Conservation (phyloP, 352 stramenopile genomes). For the Globisporangium paroecandrum region DNA sequence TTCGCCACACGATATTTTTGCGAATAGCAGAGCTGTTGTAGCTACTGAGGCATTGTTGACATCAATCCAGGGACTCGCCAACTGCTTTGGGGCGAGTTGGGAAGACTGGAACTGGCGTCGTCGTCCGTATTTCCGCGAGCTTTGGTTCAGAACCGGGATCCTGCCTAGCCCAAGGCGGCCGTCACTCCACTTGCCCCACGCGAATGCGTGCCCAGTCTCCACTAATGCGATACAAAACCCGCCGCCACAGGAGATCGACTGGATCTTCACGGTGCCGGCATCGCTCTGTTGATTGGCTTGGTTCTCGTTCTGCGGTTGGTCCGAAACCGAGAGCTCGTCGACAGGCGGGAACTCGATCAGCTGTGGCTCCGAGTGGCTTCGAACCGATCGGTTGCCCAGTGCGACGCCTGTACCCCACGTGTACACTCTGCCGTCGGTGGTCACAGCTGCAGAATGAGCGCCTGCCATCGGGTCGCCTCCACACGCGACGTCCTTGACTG, state of each 20-base stretch:
- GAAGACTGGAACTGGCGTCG: constrained; percentile 62
- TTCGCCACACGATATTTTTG: constrained; percentile 62
- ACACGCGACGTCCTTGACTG: constrained; percentile 40
- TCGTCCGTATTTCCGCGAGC: constrained; percentile 29
- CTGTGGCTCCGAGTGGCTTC: constrained; percentile 37
- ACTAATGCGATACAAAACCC: constrained; percentile 77
- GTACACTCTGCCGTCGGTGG: constrained; percentile 50
- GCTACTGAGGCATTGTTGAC: no score
- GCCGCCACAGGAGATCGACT: constrained; percentile 57
- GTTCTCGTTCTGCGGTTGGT: neutral
- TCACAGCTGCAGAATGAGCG: constrained; percentile 68
- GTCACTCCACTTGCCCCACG: constrained; percentile 79
- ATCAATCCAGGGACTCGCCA: neutral
- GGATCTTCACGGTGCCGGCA: constrained; percentile 1
- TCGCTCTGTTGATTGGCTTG: no score
- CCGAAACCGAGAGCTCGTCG: neutral
- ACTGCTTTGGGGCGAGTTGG: constrained; percentile 35
- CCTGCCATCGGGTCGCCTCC: constrained; percentile 54
- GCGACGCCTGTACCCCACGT: constrained; percentile 73
- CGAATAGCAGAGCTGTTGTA: constrained; percentile 11
- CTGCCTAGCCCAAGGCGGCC: constrained; percentile 65
- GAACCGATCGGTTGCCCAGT: constrained; percentile 37
- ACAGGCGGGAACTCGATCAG: constrained; percentile 24
- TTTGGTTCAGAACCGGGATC: constrained; percentile 49
- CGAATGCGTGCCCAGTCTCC: constrained; percentile 51